Evolutionary conservation across 2,329 filamentous ascomycete species (phyloP).

Genomic region (Trichoderma atrobrunneum): DNA sequence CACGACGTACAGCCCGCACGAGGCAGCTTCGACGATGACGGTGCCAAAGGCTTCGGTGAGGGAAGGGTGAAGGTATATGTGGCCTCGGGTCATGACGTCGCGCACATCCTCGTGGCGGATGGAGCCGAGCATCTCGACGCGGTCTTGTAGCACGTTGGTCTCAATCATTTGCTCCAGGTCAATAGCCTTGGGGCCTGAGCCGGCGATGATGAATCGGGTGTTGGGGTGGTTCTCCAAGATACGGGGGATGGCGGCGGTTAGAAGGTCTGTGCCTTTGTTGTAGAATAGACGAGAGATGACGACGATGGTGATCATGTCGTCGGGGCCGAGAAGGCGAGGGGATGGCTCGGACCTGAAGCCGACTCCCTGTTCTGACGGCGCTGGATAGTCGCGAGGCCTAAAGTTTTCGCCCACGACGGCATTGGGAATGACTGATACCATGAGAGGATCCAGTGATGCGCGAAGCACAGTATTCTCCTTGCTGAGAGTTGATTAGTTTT

Average conservation of each 20-base stretch:
- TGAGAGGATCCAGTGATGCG: conserved; percentile 89
- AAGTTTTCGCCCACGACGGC: conserved; percentile 97
- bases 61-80: conserved; percentile 94
- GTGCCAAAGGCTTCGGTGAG: conserved; percentile 97
- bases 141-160: conserved; percentile 87
- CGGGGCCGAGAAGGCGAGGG: conserved; percentile 69
- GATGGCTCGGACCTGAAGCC: conserved; percentile 47
- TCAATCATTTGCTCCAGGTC: conserved; percentile 98
- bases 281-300: conserved; percentile 97
- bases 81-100: conserved; percentile 94
- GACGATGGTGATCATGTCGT: conserved; percentile 91
- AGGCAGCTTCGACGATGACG: conserved; percentile 95
- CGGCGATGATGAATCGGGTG: conserved; percentile 94
- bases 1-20: conserved; percentile 92
- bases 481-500: conserved; percentile 44
- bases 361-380: conserved; percentile 29
- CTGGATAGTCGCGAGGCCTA: conserved; percentile 56
- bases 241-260: conserved; percentile 93
- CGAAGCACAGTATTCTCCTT: conserved; percentile 97
- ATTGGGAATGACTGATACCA: conserved; percentile 98
- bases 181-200: conserved; percentile 93
- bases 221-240: conserved; percentile 88
- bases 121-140: conserved; percentile 86
- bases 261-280: conserved; percentile 94
- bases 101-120: conserved; percentile 95